A percentile compares a stretch with the other conserved stretches of the same genome.
phyloP scores from a whole-genome alignment of 31 red algal species.

The Pterothamnion heteromorphum region DNA sequence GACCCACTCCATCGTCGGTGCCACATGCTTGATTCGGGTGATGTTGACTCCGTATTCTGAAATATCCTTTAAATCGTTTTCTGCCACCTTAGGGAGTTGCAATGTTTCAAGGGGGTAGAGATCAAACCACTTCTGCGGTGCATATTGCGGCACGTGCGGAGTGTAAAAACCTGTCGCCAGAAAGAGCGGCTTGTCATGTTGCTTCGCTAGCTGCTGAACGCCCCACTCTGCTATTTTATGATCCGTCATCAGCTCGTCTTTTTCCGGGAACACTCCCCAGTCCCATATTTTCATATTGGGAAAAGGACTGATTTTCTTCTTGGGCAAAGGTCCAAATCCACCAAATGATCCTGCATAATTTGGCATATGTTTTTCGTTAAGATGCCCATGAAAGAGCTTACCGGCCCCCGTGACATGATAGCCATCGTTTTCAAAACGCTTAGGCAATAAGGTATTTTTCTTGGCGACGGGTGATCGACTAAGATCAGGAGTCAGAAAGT shows the following conservation, averaged over 20 bases:
- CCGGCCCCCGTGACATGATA: background rate
- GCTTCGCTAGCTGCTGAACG: background rate
- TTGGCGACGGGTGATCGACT: background rate
- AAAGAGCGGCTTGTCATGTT: conserved; percentile 4
- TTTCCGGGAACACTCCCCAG: background rate
- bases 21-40: background rate
- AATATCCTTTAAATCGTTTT: background rate
- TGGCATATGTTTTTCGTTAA: background rate
- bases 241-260: background rate
- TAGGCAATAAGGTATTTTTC: background rate
- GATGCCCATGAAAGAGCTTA: background rate
- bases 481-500: background rate
- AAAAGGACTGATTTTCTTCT: background rate
- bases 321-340: background rate
- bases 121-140: background rate
- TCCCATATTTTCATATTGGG: background rate
- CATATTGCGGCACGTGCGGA: background rate
- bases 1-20: background rate
- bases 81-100: background rate
- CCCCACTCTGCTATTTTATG: background rate
- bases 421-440: background rate
- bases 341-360: background rate
- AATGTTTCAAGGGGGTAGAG: background rate
- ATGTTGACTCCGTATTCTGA: background rate
- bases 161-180: background rate